Conservation (phyloP, 2,329 filamentous ascomycete species). For the Chalaropsis ovoidea region DNA sequence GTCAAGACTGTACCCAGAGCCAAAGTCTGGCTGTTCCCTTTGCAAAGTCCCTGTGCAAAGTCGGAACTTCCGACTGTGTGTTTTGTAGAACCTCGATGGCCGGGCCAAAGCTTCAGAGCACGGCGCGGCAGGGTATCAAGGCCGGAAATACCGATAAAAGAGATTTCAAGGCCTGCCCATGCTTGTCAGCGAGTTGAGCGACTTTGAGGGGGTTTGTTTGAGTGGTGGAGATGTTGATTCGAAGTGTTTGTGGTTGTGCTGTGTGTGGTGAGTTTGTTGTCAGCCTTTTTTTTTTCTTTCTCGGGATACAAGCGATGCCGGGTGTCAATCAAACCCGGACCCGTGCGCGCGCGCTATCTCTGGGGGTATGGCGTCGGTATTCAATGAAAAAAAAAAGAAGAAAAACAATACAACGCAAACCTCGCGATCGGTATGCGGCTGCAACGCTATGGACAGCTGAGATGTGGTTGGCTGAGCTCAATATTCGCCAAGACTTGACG, state of each 20-base stretch:
- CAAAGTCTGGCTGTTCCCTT: background rate
- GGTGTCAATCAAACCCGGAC: too few species aligned
- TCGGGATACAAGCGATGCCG: too few species aligned
- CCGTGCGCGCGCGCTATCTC: too few species aligned
- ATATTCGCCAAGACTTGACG: background rate
- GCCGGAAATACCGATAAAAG: background rate
- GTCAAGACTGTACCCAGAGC: background rate
- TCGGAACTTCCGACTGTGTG: conserved; percentile 8
- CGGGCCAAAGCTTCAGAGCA: conserved; percentile 6
- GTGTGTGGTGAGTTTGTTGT: too few species aligned
- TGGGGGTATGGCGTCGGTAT: too few species aligned
- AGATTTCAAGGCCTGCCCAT: background rate
- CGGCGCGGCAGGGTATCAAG: conserved; percentile 1
- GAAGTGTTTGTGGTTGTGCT: too few species aligned
- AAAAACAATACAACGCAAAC: too few species aligned
- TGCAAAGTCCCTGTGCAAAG: background rate
- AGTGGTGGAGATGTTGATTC: too few species aligned
- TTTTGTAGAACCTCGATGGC: background rate
- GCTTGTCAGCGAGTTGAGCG: background rate
- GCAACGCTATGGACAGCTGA: background rate
- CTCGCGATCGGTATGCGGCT: background rate
- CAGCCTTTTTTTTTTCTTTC: too few species aligned
- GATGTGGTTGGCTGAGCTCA: background rate
- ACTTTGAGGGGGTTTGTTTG: background rate
- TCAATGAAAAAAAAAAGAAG: too few species aligned